Conservation (phyloP, 2,329 filamentous ascomycete genomes). For the Epichloe sp. region DNA sequence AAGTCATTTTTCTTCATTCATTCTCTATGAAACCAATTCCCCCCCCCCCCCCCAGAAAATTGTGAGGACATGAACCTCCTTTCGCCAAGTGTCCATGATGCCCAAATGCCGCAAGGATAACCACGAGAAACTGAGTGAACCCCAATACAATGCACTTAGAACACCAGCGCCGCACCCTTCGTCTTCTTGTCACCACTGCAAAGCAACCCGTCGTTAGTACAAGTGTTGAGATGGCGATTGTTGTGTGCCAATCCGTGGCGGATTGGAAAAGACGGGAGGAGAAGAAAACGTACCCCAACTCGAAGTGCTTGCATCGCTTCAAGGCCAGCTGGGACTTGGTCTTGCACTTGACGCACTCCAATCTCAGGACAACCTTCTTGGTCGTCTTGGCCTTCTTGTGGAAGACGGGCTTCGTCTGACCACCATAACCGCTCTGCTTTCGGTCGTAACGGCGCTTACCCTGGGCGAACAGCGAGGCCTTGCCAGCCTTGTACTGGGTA, state of each 20-base stretch:
- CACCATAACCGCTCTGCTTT: constrained; percentile 99
- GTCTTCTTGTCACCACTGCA: constrained; percentile 99
- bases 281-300: constrained; percentile 68
- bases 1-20: constrained; percentile 21
- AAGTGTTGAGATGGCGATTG: background rate
- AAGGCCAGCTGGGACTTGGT: constrained; percentile 93
- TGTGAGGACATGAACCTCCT: constrained; percentile 30
- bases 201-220: background rate
- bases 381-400: constrained; percentile 99
- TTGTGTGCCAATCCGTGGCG: too few species aligned
- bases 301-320: constrained; percentile 99
- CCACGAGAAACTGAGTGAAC: constrained; percentile 28
- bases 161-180: constrained; percentile 99
- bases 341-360: constrained; percentile 98
- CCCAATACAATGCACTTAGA: constrained; percentile 58
- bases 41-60: constrained; percentile 26
- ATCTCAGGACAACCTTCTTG: constrained; percentile 98
- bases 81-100: constrained; percentile 37
- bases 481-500: constrained; percentile 94
- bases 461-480: constrained; percentile 92
- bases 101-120: constrained; percentile 31
- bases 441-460: constrained; percentile 99
- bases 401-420: constrained; percentile 99
- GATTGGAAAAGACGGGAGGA: background rate
- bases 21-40: constrained; percentile 30